phyloP scores from a whole-genome alignment of 345 rosid genomes.

The Erucastrum elatum region DNA sequence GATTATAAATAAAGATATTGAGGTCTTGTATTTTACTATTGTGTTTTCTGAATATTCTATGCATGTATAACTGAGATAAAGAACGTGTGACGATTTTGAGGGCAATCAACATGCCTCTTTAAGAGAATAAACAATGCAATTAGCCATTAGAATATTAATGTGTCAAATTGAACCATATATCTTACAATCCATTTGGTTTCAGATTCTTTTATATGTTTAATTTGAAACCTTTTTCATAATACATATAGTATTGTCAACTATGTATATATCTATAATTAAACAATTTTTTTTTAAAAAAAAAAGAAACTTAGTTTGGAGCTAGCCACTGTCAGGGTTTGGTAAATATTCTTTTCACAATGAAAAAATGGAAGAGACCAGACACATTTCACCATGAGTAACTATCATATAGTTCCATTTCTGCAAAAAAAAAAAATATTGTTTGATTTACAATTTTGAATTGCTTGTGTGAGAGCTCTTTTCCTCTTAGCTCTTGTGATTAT shows the following conservation, averaged over 20 bases:
- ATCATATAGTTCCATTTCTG: constrained; percentile 25
- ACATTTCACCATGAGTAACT: constrained; percentile 25
- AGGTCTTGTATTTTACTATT: not conserved
- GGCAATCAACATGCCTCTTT: not conserved
- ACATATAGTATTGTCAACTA: not conserved
- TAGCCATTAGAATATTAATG: not conserved
- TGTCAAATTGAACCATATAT: not conserved
- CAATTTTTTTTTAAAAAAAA: too few species aligned
- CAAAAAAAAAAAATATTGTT: not conserved
- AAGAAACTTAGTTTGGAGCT: not conserved
- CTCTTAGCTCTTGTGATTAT: constrained; percentile 14
- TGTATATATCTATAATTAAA: not conserved
- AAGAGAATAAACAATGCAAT: constrained; percentile 1
- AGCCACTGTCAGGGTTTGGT: constrained; percentile 25
- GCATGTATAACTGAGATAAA: not conserved
- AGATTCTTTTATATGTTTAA: not conserved
- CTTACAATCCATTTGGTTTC: constrained; percentile 7
- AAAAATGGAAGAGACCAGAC: constrained; percentile 25
- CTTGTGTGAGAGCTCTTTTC: constrained; percentile 1
- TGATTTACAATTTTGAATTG: not conserved
- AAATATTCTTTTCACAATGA: not conserved
- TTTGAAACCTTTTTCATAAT: not conserved
- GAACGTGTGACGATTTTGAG: not conserved
- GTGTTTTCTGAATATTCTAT: not conserved
- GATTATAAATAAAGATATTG: not conserved